Conservation (phyloP, 176 grass and related monocot species). For the Musa acuminata region DNA sequence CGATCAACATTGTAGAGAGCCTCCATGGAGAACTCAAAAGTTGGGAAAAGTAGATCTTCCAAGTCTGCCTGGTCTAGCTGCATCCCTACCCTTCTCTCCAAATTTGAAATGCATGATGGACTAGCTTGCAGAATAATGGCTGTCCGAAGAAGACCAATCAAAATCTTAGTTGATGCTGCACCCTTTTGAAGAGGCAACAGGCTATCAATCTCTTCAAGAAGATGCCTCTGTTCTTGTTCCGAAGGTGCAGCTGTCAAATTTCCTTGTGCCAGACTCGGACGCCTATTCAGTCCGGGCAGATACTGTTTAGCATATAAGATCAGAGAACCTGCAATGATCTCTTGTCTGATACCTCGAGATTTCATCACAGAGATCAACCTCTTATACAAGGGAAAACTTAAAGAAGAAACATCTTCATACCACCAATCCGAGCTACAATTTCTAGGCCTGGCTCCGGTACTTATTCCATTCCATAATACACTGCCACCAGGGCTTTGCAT, state of each 20-base stretch:
- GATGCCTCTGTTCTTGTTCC: conserved; percentile 9
- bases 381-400: conserved; percentile 6
- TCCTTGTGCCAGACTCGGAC: not conserved
- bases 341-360: conserved; percentile 9
- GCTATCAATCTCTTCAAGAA: conserved; percentile 13
- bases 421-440: conserved; percentile 11
- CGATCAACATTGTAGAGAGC: conserved; percentile 11
- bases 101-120: conserved; percentile 12
- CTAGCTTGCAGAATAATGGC: conserved; percentile 15
- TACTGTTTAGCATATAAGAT: conserved; percentile 4
- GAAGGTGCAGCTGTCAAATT: not conserved
- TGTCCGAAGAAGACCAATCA: conserved; percentile 11
- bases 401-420: conserved; percentile 16
- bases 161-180: conserved; percentile 5
- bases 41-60: conserved; percentile 15
- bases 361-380: conserved; percentile 13
- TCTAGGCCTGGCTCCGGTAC: conserved; percentile 1
- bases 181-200: conserved; percentile 8
- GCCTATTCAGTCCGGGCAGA: conserved; percentile 11
- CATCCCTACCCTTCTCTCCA: conserved; percentile 12
- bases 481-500: conserved; percentile 16
- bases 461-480: conserved; percentile 20
- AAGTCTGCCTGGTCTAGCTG: conserved; percentile 10
- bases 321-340: conserved; percentile 14
- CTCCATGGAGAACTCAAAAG: conserved; percentile 2